Evolutionary conservation across 164 flowering plant species (phyloP), one percentile per base, ranked within the genome.

Genomic region (Annona squamosa): DNA sequence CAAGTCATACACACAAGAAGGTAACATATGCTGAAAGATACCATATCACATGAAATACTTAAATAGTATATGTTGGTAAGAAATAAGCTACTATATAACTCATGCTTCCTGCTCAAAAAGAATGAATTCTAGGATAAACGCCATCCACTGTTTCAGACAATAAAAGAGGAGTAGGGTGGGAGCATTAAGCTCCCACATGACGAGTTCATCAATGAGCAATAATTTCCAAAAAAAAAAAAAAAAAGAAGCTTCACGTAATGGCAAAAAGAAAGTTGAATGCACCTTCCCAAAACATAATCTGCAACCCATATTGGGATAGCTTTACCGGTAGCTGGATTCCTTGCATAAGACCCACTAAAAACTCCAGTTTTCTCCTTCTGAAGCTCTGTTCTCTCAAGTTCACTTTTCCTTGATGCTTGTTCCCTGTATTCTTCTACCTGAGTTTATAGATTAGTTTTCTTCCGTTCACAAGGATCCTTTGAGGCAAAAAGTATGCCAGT

Each of bases 201-300:
- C 37, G 37, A 26, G 37, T 26, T 26, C 37, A 26, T 26, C 68
- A 66, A 66, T 44, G 7, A 66, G 42, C 37, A 42, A 42, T n/a
- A 18, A 68, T 65, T 65, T 37, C 56, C 9, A 46, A 17, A n/a
- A 19, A 68, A 44, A 68, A 72, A 4, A 2, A 42, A 62, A 10
- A 65, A 70, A 65, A 46, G 72, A 78, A 71, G 61, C 9, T 46
- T 9, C 7, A 37, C 7, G 67, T 13, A 10, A 13, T 56, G 46
- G 10, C 41, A 48, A 73, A 4, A 17, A 65, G 1, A 67, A 46
- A 61, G 43, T 13, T 16, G 64, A 46, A 67, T 74, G 68, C 42
- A 94, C 99, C 98, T 95, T 74, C 96, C 98, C 78, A 95, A 80
- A 66, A 95, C 98, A 86, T 95, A 95, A 80, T 95, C 99, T 48